Conservation (phyloP, 768 basidiomycete genomes). For the Boletus rufocinnamomeus region DNA sequence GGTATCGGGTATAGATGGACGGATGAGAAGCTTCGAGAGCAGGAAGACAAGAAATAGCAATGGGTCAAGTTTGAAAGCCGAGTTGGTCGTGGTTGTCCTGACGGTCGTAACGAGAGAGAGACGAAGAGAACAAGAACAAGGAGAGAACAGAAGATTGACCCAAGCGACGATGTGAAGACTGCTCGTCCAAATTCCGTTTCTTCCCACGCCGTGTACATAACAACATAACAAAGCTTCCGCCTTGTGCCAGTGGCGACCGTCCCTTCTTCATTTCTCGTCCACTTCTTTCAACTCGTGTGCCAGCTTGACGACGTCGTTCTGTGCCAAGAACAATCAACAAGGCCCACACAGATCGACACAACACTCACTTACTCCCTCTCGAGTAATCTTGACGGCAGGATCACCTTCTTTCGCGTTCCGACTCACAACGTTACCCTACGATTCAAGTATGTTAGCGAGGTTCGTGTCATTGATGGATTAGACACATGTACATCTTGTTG, state of each 20-base stretch:
- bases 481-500: conserved; percentile 40
- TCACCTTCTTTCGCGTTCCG: conserved; percentile 48
- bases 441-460: neutral
- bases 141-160: conserved; percentile 9
- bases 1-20: no score
- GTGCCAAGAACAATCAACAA: neutral
- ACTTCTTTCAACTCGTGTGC: conserved; percentile 51
- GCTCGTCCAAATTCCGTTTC: conserved; percentile 19
- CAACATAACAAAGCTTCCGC: neutral
- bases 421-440: conserved; percentile 44
- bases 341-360: neutral
- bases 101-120: conserved; percentile 30
- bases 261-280: conserved; percentile 19
- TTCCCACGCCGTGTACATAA: conserved; percentile 33
- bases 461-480: neutral
- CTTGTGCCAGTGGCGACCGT: no score
- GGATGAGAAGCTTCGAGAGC: conserved; percentile 16
- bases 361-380: conserved; percentile 43
- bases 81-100: conserved; percentile 22
- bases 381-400: conserved; percentile 49
- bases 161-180: conserved; percentile 16
- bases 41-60: conserved; percentile 10
- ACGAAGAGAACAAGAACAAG: conserved; percentile 14
- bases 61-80: conserved; percentile 4
- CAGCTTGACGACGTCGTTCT: conserved; percentile 56